Evolutionary conservation across 371 early-diverging fungal genomes (phyloP), one percentile per base, ranked within the genome.

Genomic region (Dichotomocladium elegans): DNA sequence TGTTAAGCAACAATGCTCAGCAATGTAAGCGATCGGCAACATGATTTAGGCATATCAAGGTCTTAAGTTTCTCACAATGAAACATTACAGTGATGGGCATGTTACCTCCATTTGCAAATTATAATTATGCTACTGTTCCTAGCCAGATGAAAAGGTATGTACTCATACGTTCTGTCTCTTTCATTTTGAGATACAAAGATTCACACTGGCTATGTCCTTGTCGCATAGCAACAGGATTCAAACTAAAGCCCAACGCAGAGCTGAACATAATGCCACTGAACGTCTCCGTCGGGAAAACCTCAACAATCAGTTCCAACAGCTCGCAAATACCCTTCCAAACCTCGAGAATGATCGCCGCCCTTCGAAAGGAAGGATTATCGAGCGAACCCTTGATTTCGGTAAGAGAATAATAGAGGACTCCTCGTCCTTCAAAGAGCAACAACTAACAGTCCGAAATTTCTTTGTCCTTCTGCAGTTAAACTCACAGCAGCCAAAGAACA

Each of bases 241-340:
- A 51, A 60, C 66, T 19, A 76, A 78, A 50, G 86, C 85, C 17
- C 83, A 83, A 60, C 70, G 82, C 51, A 79, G 89, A 41, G 89
- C 86, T 26, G 85, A 79, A 40, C 89, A 89, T 60, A 89, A 89
- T 52, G 89, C 89, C 9, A 86, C 81, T 45, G 89, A 89, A 60
- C 72, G 89, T 44, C 87, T 87, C 40, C 79, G 89, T 45, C 82
- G 89, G 25, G 89, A 89, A 61, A 79, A 73, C 27, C 72, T 89
- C 35, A 88, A 87, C 68, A 72, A 71, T 12, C 80, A 86, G 48
- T 88, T 89, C 58, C 86, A 84, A 57, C 86, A 88, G 48, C 64
- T 89, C 19, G 89, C 89, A 8, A 74, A 80, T 49, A 71, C 80
- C 11, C 65, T 89, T 35, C 89, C 89, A 11, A 78, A 84, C 33